A percentile compares a stretch with the other conserved stretches of the same genome.
These are phyloP conservation scores for Lupinus albus DNA, from an alignment of 306 rosid species.

Conservation along the genomic window DNA sequence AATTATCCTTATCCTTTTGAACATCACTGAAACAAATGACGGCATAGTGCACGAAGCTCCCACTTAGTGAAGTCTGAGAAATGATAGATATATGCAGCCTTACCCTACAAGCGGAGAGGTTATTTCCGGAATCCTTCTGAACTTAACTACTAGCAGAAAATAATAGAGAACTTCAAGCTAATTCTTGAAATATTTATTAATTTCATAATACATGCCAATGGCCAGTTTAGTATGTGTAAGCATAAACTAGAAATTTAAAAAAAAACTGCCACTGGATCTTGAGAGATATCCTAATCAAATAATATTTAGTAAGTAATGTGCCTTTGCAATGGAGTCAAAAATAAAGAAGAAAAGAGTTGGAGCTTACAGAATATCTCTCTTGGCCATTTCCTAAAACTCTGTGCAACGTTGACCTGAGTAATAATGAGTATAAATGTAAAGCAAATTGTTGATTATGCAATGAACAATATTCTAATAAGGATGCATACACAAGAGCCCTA, in stretches of 20 bases:
- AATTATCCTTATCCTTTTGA: neutral
- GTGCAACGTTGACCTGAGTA: slow-evolving; percentile 89
- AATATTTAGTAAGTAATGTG: neutral
- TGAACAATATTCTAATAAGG: slow-evolving; percentile 8
- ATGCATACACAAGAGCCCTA: neutral
- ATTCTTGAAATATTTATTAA: slow-evolving; percentile 9
- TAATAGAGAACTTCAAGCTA: neutral
- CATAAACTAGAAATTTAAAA: neutral
- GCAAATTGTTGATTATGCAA: slow-evolving; percentile 19
- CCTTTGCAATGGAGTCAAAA: neutral
- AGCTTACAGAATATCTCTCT: slow-evolving; percentile 86
- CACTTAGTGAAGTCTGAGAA: no score
- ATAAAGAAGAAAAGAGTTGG: neutral
- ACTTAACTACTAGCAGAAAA: neutral
- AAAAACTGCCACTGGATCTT: neutral
- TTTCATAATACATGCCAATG: neutral
- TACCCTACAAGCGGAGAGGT: no score
- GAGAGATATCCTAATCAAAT: neutral
- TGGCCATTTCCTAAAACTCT: slow-evolving; percentile 82
- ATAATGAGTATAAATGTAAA: slow-evolving; percentile 47
- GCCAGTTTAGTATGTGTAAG: neutral
- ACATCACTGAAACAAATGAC: no score
- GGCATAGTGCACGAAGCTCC: no score
- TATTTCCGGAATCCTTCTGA: no score
- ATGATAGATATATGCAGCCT: no score